Percentiles rank a stretch among this genome's conserved stretches.
Conservation (phyloP, 805 yeast genomes). For the Ogataea salicorniae region DNA sequence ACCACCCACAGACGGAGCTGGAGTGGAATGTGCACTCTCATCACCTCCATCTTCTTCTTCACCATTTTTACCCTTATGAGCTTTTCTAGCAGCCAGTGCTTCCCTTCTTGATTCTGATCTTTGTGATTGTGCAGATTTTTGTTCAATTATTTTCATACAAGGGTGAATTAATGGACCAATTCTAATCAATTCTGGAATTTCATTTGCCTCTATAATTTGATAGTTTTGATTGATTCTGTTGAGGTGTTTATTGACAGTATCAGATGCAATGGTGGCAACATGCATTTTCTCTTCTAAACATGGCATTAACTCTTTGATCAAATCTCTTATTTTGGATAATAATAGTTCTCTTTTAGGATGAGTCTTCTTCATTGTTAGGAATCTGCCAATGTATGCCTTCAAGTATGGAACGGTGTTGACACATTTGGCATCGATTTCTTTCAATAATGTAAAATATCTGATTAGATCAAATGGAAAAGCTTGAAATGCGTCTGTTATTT, state of each 20-base stretch:
- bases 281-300: slow-evolving; percentile 96
- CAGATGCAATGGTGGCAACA: slow-evolving; percentile 88
- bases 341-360: slow-evolving; percentile 35
- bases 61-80: slow-evolving; percentile 32
- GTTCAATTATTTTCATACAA: slow-evolving; percentile 64
- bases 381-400: slow-evolving; percentile 44
- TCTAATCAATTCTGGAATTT: slow-evolving; percentile 75
- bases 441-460: slow-evolving; percentile 78
- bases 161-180: slow-evolving; percentile 84
- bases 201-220: slow-evolving; percentile 65
- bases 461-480: slow-evolving; percentile 82
- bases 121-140: slow-evolving; percentile 65
- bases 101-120: slow-evolving; percentile 85
- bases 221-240: slow-evolving; percentile 75
- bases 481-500: slow-evolving; percentile 83
- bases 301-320: slow-evolving; percentile 71
- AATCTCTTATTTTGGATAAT: slow-evolving; percentile 37
- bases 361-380: slow-evolving; percentile 36
- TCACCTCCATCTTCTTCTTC: slow-evolving; percentile 19
- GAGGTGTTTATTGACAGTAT: slow-evolving; percentile 62
- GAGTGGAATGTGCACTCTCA: slow-evolving; percentile 19
- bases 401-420: slow-evolving; percentile 67
- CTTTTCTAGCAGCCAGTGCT: slow-evolving; percentile 85
- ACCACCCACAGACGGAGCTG: slow-evolving; percentile 13
- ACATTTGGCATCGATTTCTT: slow-evolving; percentile 94